phyloP scores from a whole-genome alignment of 768 basidiomycete genomes.

The Mycena rebaudengoi region DNA sequence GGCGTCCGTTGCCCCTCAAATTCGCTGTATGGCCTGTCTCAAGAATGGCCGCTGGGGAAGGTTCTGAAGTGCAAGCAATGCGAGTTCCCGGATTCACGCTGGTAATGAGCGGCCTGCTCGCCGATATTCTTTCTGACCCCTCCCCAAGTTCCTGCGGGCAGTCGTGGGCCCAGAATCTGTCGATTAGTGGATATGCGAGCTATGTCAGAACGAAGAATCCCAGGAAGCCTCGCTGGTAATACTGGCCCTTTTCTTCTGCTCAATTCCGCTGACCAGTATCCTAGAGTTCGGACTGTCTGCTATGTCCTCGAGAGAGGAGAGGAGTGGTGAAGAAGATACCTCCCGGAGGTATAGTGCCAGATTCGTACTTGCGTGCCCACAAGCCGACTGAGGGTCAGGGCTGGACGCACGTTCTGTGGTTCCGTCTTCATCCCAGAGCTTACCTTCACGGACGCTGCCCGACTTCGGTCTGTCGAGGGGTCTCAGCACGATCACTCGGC shows the following conservation, averaged over 20 bases:
- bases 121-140: background rate
- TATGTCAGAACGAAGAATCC: conserved; percentile 85
- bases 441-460: conserved; percentile 76
- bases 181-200: conserved; percentile 86
- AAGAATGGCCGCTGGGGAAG: conserved; percentile 77
- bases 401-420: conserved; percentile 92
- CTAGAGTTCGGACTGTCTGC: conserved; percentile 84
- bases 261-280: background rate
- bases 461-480: conserved; percentile 86
- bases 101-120: conserved; percentile 52
- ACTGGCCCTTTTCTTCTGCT: background rate
- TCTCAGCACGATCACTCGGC: conserved; percentile 72
- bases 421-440: conserved; percentile 88
- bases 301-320: conserved; percentile 73
- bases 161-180: conserved; percentile 66
- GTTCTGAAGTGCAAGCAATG: conserved; percentile 87
- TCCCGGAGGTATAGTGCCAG: conserved; percentile 52
- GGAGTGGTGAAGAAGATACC: conserved; percentile 58
- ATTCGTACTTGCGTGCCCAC: conserved; percentile 76
- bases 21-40: conserved; percentile 79
- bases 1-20: conserved; percentile 60
- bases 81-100: conserved; percentile 79
- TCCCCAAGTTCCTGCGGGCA: conserved; percentile 74
- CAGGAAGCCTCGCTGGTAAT: conserved; percentile 84
- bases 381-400: conserved; percentile 94